Base-by-base conservation (phyloP, 805 yeast species). In the Priceomyces castillae region DNA sequence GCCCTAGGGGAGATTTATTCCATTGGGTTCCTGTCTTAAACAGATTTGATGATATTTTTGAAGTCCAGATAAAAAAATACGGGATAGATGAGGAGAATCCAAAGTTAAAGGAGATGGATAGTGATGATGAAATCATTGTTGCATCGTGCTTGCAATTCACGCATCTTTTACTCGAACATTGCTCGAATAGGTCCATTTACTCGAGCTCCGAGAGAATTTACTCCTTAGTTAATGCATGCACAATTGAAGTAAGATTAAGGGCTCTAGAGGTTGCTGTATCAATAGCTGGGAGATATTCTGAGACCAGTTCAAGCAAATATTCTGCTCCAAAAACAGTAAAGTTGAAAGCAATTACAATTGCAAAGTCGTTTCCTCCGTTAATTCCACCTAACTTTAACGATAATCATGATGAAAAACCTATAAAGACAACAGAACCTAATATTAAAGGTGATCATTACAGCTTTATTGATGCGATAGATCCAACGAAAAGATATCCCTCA, bases 11-110 rank as follows among this genome's bases (percentile, higher is more conserved):
- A 30, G 85, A 87, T 52, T 62, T 92, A 26, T 76, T 75, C 47
- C 82, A 82, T 46, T 90, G 96, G 94, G 77, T 86, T 22, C 76
- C 84, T 0, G 80, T 87, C 1, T 68, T 92, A 52, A 85, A 89
- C 60, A 71, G 83, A 52, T 80, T 90, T 56, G 97, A 90, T 58
- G 74, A 69, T 10, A 73, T 87, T 5, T 65, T 87, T 41, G 85
- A 81, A 40, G 52, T 55, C 3, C 66, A 76, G 17, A 75, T 85
- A 12, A 64, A 64, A 6, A 78, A 78, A 47, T 84, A 87, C 54
- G 69, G 65, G 26, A 61, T 82, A 41, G 73, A 68, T 28, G 69
- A 70, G 11, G 75, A 74, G 15, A 53, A 62, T 41, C 75, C 80
- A 3, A 72, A 63, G 35, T 71, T 86, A 15, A 64, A 63, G 20